A percentile compares a stretch with the other conserved stretches of the same genome.
Conservation (phyloP, 495 filamentous ascomycete species). For the Aspergillus saccharolyticus region DNA sequence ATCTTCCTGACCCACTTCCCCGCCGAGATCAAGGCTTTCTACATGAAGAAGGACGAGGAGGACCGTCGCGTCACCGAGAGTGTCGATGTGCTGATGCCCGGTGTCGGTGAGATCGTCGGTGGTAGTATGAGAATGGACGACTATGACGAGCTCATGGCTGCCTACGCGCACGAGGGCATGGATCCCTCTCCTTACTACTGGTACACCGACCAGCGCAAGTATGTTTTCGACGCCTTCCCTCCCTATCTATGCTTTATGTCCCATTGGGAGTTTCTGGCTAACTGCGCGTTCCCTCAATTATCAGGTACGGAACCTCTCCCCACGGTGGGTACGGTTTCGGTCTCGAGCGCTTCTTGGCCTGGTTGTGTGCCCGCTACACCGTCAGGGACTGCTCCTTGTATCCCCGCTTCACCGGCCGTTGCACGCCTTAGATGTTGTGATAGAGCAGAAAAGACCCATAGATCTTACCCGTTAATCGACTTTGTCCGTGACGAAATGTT, state of each 20-base stretch:
- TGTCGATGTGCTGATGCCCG: constrained; percentile 93
- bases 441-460: constrained; percentile 8
- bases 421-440: constrained; percentile 63
- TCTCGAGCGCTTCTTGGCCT: constrained; percentile 92
- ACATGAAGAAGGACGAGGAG: constrained; percentile 88
- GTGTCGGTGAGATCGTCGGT: constrained; percentile 95
- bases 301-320: constrained; percentile 85
- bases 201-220: constrained; percentile 99
- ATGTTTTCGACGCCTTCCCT: constrained; percentile 41
- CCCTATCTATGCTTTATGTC: too few species aligned
- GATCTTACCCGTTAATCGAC: not conserved
- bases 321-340: constrained; percentile 96
- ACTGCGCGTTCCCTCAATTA: constrained; percentile 2
- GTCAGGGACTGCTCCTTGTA: constrained; percentile 88
- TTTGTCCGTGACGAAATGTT: not conserved
- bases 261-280: not conserved
- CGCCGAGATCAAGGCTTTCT: constrained; percentile 96
- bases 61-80: constrained; percentile 92
- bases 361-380: constrained; percentile 89
- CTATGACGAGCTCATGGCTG: constrained; percentile 85
- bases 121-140: constrained; percentile 95
- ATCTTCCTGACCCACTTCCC: constrained; percentile 98
- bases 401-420: constrained; percentile 88
- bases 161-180: constrained; percentile 84
- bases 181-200: constrained; percentile 88